Percentiles rank a stretch among this genome's conserved stretches.
Evolutionary conservation across 2,329 filamentous ascomycete genomes (phyloP).

Genomic region (Cladobotryum mycophilum): DNA sequence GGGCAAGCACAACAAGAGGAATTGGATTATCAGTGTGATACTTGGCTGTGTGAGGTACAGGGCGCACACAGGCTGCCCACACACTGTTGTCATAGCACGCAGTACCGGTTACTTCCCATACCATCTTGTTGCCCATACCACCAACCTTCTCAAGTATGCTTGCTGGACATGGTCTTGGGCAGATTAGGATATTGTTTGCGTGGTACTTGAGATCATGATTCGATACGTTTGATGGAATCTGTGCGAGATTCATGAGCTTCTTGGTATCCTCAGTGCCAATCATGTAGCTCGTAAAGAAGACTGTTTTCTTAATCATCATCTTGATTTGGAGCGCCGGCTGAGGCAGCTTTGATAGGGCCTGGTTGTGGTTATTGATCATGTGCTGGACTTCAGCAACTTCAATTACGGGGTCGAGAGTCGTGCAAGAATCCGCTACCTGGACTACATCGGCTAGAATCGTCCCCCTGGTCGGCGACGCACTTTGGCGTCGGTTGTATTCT

Average conservation of each 20-base stretch:
- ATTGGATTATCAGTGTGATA: conserved; percentile 74
- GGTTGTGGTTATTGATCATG: conserved; percentile 84
- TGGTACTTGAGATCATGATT: conserved; percentile 72
- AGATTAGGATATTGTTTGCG: conserved; percentile 88
- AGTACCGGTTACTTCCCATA: conserved; percentile 75
- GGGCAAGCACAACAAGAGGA: conserved; percentile 76
- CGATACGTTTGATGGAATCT: conserved; percentile 54
- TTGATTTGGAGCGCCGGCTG: conserved; percentile 32
- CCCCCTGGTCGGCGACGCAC: conserved; percentile 45
- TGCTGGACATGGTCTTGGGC: conserved; percentile 65
- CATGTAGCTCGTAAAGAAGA: conserved; percentile 91
- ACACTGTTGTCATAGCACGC: conserved; percentile 71
- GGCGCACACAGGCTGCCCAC: conserved; percentile 78
- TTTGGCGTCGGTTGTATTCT: conserved; percentile 62
- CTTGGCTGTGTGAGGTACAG: conserved; percentile 59
- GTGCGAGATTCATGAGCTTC: conserved; percentile 63
- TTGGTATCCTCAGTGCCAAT: conserved; percentile 66
- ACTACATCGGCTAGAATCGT: conserved; percentile 75
- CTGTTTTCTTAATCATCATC: conserved; percentile 74
- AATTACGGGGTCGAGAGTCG: conserved; percentile 66
- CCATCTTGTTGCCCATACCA: conserved; percentile 75
- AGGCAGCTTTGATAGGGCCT: conserved; percentile 31
- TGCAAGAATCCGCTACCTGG: conserved; percentile 72
- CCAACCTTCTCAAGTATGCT: conserved; percentile 77
- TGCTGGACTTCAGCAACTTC: conserved; percentile 82